phyloP scores from a whole-genome alignment of 495 filamentous ascomycete species.

The Penicillium atrosanguineum region DNA sequence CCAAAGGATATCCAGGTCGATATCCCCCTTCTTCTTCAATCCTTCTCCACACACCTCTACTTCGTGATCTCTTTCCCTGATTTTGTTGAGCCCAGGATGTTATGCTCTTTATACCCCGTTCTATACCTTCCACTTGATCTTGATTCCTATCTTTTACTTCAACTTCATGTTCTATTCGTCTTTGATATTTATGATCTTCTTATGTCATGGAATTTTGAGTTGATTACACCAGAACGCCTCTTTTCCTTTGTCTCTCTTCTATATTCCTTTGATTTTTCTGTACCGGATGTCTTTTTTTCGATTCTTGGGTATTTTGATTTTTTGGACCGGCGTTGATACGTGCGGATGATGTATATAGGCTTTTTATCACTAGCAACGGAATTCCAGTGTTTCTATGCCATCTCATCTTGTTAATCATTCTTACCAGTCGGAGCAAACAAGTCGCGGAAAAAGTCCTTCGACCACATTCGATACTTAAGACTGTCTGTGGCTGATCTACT shows the following conservation, averaged over 20 bases:
- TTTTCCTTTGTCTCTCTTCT: slow-evolving; percentile 2
- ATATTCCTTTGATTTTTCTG: slow-evolving; percentile 1
- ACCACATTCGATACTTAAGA: too few species aligned
- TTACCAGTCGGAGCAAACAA: too few species aligned
- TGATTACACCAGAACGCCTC: slow-evolving; percentile 7
- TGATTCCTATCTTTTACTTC: not conserved
- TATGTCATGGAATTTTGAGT: slow-evolving; percentile 5
- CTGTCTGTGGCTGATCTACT: too few species aligned
- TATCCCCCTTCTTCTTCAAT: not conserved
- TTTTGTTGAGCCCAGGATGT: slow-evolving; percentile 19
- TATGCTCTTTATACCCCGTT: slow-evolving; percentile 25
- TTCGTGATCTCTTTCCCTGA: slow-evolving; percentile 6
- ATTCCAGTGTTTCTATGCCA: slow-evolving; percentile 1
- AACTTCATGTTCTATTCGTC: slow-evolving; percentile 7
- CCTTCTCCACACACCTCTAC: not conserved
- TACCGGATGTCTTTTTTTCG: not conserved
- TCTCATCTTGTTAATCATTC: too few species aligned
- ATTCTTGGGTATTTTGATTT: not conserved
- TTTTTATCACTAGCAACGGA: slow-evolving; percentile 14
- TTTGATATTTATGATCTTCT: slow-evolving; percentile 3
- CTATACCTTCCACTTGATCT: slow-evolving; percentile 13
- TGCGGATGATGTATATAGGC: slow-evolving; percentile 22
- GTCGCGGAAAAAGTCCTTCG: too few species aligned
- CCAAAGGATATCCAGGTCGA: slow-evolving; percentile 14
- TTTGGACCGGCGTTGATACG: slow-evolving; percentile 10